phyloP scores from a whole-genome alignment of 1,284 basidiomycete genomes.

The Cutaneotrichosporon daszewskae region DNA sequence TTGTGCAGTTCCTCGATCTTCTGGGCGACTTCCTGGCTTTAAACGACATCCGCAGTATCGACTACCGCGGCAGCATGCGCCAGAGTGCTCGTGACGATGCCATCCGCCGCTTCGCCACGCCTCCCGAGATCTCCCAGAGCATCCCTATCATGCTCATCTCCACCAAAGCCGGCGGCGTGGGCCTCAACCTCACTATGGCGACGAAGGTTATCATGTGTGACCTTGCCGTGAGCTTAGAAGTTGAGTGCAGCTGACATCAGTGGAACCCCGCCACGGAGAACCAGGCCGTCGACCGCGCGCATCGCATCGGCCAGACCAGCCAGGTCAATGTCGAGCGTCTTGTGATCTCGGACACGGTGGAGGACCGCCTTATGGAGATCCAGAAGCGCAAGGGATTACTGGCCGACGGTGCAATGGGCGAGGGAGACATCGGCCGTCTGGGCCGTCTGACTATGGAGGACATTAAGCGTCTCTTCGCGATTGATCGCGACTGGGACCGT shows the following conservation, averaged over 20 bases:
- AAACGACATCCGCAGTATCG: slow-evolving; percentile 24
- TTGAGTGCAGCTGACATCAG: neutral
- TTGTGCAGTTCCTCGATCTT: slow-evolving; percentile 41
- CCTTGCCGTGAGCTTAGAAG: slow-evolving; percentile 8
- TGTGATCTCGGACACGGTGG: slow-evolving; percentile 50
- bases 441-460: slow-evolving; percentile 14
- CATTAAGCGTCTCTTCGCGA: slow-evolving; percentile 16
- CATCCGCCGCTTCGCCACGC: slow-evolving; percentile 31
- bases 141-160: slow-evolving; percentile 45
- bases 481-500: neutral
- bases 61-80: slow-evolving; percentile 44
- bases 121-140: slow-evolving; percentile 16
- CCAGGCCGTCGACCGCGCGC: slow-evolving; percentile 52
- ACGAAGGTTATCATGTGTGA: slow-evolving; percentile 30
- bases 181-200: slow-evolving; percentile 40
- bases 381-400: slow-evolving; percentile 40
- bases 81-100: slow-evolving; percentile 32
- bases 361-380: slow-evolving; percentile 24
- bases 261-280: slow-evolving; percentile 46
- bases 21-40: slow-evolving; percentile 26
- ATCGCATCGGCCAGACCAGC: slow-evolving; percentile 85
- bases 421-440: slow-evolving; percentile 30
- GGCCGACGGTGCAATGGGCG: slow-evolving; percentile 47
- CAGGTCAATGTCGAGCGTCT: slow-evolving; percentile 79
- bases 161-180: slow-evolving; percentile 43